These are phyloP conservation scores for Rhodotorula sp. DNA, from an alignment of 1,284 basidiomycete species.

Conservation along the genomic window DNA sequence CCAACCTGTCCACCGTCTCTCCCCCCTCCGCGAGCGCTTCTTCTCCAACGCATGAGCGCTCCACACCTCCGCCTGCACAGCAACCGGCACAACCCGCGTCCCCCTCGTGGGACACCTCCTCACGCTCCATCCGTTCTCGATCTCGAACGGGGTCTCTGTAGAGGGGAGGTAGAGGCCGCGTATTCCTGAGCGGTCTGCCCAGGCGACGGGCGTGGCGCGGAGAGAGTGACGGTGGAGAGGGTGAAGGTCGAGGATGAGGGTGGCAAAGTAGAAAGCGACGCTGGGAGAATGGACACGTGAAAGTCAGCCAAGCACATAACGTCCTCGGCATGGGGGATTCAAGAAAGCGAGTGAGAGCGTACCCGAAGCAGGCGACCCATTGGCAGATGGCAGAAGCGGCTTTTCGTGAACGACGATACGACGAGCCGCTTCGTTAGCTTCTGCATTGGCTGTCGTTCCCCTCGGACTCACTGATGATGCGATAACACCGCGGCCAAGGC, in stretches of 20 bases:
- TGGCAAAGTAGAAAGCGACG: constrained; percentile 3
- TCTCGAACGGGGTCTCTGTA: no score
- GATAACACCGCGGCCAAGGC: constrained; percentile 8
- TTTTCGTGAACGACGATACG: background rate
- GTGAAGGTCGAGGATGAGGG: constrained; percentile 31
- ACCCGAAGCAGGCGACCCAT: constrained; percentile 20
- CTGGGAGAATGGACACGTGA: background rate
- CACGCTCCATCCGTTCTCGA: background rate
- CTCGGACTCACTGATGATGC: constrained; percentile 11
- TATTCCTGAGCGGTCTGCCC: constrained; percentile 3
- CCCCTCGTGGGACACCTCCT: background rate
- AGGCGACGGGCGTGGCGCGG: background rate
- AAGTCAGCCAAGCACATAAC: background rate
- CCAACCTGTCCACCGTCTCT: background rate
- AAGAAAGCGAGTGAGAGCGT: background rate
- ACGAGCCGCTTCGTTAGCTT: background rate
- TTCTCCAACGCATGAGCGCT: background rate
- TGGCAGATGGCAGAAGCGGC: constrained; percentile 27
- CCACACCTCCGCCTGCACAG: background rate
- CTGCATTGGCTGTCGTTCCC: no score
- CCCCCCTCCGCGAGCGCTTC: background rate
- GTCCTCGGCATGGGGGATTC: no score
- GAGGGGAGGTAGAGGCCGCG: background rate
- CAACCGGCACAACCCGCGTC: background rate
- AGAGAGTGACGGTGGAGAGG: background rate